Conservation (phyloP, 2,329 filamentous ascomycete species). For the Alternaria conjuncta region DNA sequence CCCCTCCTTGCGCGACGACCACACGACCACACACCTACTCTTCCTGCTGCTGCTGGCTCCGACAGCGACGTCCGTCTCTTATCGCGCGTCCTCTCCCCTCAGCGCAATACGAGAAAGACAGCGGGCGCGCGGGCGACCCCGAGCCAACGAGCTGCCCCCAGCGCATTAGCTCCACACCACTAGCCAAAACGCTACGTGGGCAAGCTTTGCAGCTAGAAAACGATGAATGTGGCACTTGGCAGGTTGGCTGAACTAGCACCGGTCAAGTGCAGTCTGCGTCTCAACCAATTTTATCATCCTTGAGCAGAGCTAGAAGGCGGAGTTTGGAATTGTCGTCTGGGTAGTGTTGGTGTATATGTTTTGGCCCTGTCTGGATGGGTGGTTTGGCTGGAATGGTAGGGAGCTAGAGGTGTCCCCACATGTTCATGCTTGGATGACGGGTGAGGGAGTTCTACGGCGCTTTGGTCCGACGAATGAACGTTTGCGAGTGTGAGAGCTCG, state of each 20-base stretch:
- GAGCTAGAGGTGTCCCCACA: not conserved
- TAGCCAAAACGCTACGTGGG: not conserved
- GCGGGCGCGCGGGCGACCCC: not conserved
- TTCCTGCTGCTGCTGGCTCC: not conserved
- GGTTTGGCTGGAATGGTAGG: not conserved
- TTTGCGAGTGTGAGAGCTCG: not conserved
- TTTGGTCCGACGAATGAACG: not conserved
- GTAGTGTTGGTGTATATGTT: not conserved
- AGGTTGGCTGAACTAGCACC: not conserved
- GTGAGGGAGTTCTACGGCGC: not conserved
- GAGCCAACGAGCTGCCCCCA: not conserved
- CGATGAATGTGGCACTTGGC: not conserved
- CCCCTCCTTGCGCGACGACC: not conserved
- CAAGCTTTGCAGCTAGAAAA: not conserved
- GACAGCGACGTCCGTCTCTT: not conserved
- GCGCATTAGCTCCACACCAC: not conserved
- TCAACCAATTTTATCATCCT: not conserved
- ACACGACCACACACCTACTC: not conserved
- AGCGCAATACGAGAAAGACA: conserved; percentile 1
- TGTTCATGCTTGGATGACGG: not conserved
- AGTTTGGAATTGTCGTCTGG: not conserved
- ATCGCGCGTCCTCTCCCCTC: not conserved
- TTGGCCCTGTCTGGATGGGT: not conserved
- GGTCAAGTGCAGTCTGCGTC: not conserved
- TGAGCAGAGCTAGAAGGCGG: not conserved